Percentiles rank a stretch among this genome's conserved stretches.
phyloP scores from a whole-genome alignment of 192 early-diverging fungal species.

The Entomortierella chlamydospora region DNA sequence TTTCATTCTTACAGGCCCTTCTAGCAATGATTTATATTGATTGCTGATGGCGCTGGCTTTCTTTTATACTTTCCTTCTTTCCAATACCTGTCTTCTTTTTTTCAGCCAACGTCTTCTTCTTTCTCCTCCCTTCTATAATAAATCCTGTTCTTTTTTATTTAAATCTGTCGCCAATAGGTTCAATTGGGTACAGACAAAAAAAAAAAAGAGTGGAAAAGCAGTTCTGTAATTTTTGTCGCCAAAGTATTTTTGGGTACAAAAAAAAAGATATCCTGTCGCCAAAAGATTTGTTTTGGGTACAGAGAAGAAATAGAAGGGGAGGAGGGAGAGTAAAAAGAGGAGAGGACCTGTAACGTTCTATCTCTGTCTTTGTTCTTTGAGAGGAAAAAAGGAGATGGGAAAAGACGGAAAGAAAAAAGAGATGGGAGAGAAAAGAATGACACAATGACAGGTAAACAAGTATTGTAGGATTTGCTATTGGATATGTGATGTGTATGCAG shows the following conservation, averaged over 20 bases:
- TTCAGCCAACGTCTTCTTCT: background rate
- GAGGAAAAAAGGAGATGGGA: no score
- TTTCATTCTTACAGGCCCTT: no score
- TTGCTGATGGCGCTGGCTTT: background rate
- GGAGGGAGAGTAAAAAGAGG: no score
- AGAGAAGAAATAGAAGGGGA: background rate
- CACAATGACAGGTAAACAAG: no score
- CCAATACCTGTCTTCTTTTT: constrained; percentile 1
- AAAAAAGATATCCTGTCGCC: constrained; percentile 7
- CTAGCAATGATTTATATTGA: background rate
- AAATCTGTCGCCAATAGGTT: constrained; percentile 25
- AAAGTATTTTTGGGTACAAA: constrained; percentile 24
- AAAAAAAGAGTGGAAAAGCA: background rate
- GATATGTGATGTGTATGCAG: no score
- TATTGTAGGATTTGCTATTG: no score
- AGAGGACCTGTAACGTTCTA: no score
- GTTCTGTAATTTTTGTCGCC: constrained; percentile 3
- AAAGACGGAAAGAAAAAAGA: no score
- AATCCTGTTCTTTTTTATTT: background rate
- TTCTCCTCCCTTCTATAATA: background rate
- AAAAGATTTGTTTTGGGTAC: constrained; percentile 18
- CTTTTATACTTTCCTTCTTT: background rate
- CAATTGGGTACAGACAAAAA: constrained; percentile 29
- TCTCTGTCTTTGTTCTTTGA: no score
- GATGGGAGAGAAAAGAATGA: no score